Base-by-base conservation (phyloP, 2,329 filamentous ascomycete genomes). In the Aspergillus niger region DNA sequence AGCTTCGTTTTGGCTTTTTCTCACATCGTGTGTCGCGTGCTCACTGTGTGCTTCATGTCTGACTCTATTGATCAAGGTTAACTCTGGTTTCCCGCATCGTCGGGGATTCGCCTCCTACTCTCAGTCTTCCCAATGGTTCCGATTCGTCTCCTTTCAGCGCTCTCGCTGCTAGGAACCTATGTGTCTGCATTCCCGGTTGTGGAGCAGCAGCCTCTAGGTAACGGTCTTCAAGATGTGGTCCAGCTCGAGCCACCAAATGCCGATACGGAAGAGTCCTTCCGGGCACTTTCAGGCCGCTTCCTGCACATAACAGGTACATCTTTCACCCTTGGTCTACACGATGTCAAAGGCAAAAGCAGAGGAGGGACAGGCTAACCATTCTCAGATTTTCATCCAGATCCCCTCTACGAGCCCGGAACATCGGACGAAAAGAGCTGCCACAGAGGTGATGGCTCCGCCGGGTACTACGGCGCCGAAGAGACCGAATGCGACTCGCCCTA, bases 351-450 rank as follows among this genome's bases (percentile, higher is more conserved):
- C 64, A 58, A 11, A 57, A 70, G 30, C 6, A 24, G 24, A 17
- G 3, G 8, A 20, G 5, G 22, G 11, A 3, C 32, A 36, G n/a
- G 26, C 47, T 57, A 15, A 57, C 20, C 3, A 8, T 2, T 22
- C 15, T n/a, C 36, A 97, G 95, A 99, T 79, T 85, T 98, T 69
- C 95, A 99, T 72, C 92, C 92, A 50, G 95, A 99, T 75, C 86
- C 86, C 47, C 91, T 91, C 77, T 99, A 97, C 82, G 89, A 91
- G 76, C 77, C 85, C 7, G 89, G 93, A 74, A 85, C 91, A 10
- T 90, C 90, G 48, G 82, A 85, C 39, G 83, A 86, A 48, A 82
- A 86, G 64, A 89, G 89, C 63, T 99, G 95, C 77, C 95, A 99
- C 73, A 84, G 88, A 58, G 88, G 89, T 61, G 80, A 86, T 61